Percentiles rank a stretch among this genome's conserved stretches.
Conservation (phyloP, 805 yeast species). For the Wickerhamiella cacticola region DNA sequence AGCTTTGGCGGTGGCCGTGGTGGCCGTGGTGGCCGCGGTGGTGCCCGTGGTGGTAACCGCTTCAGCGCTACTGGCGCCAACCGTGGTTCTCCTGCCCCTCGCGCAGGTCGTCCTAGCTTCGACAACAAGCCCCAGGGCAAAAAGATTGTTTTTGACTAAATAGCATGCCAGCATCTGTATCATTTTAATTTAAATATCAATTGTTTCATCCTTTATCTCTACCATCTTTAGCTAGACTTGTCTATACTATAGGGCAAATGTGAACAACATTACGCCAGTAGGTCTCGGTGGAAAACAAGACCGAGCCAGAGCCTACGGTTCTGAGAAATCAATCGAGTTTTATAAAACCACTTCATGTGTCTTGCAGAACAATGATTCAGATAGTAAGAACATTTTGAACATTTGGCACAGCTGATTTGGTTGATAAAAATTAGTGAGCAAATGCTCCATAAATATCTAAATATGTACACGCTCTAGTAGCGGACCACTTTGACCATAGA, state of each 20-base stretch:
- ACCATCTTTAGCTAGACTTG: too few species aligned
- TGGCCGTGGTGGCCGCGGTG: constrained; percentile 8
- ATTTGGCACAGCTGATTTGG: too few species aligned
- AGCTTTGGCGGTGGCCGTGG: constrained; percentile 22
- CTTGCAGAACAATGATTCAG: too few species aligned
- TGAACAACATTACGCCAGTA: not conserved
- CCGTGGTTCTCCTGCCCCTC: constrained; percentile 19
- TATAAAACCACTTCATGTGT: too few species aligned
- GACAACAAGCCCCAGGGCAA: constrained; percentile 21
- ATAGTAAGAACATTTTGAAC: too few species aligned
- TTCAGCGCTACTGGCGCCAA: constrained; percentile 16
- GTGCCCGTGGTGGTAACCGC: constrained; percentile 24
- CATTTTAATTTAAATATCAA: constrained; percentile 6
- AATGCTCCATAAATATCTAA: constrained; percentile 5
- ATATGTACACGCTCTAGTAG: constrained; percentile 11
- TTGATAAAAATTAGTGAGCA: not conserved
- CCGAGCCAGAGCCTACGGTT: not conserved
- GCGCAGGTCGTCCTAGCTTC: constrained; percentile 18
- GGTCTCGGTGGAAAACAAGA: not conserved
- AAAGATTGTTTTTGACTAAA: constrained; percentile 19
- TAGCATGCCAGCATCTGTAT: constrained; percentile 6
- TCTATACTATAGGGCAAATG: too few species aligned
- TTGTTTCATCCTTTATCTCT: not conserved
- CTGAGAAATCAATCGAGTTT: too few species aligned
- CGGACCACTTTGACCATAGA: constrained; percentile 26